These are phyloP conservation scores for Colletotrichum sp. DNA, from an alignment of 2,329 filamentous ascomycete species.

Conservation along the genomic window DNA sequence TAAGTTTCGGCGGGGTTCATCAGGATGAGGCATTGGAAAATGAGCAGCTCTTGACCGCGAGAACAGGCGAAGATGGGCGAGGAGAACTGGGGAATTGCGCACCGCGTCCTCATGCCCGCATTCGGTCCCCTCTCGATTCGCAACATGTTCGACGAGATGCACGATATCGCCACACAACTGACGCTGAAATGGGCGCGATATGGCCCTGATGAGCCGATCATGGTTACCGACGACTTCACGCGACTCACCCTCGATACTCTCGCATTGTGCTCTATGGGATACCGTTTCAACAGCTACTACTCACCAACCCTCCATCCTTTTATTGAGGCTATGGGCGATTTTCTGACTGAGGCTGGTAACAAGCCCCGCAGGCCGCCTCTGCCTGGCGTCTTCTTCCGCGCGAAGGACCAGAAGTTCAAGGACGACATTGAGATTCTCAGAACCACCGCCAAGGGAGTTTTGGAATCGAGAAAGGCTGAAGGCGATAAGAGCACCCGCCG, in stretches of 20 bases:
- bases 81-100: constrained; percentile 53
- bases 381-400: constrained; percentile 49
- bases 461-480: constrained; percentile 59
- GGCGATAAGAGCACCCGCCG: constrained; percentile 49
- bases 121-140: constrained; percentile 74
- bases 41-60: background rate
- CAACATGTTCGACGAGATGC: constrained; percentile 59
- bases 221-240: constrained; percentile 64
- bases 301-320: constrained; percentile 35
- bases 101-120: constrained; percentile 69
- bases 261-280: constrained; percentile 63
- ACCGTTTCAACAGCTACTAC: constrained; percentile 69
- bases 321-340: constrained; percentile 64
- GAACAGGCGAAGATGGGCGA: constrained; percentile 19
- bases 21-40: background rate
- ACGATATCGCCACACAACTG: constrained; percentile 57
- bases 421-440: constrained; percentile 57
- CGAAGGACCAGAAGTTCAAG: constrained; percentile 49
- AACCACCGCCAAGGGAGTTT: constrained; percentile 59
- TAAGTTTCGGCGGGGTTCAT: background rate
- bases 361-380: constrained; percentile 52
- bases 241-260: constrained; percentile 67
- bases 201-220: constrained; percentile 48
- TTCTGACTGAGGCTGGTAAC: constrained; percentile 60
- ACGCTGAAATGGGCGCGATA: constrained; percentile 60